These are phyloP conservation scores for Eucalyptus leucophloia DNA, from an alignment of 345 rosid genomes.

Conservation along the genomic window DNA sequence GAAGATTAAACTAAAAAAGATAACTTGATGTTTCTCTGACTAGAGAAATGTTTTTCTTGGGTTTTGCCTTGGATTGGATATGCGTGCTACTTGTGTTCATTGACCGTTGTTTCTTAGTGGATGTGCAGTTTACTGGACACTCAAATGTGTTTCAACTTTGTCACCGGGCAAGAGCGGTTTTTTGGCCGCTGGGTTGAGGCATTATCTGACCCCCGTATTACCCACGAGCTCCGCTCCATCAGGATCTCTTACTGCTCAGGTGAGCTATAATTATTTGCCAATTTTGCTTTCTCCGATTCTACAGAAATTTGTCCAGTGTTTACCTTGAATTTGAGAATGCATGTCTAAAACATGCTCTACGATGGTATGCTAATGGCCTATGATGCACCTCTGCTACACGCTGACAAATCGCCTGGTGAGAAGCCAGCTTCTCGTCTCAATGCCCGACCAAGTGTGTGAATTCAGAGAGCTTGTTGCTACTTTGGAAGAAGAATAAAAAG, in stretches of 20 bases:
- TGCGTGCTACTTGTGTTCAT: no score
- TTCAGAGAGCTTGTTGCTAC: neutral
- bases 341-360: neutral
- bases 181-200: constrained; percentile 59
- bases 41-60: neutral
- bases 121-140: neutral
- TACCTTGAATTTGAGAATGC: neutral
- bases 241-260: constrained; percentile 88
- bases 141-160: neutral
- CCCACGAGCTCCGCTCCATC: constrained; percentile 69
- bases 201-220: constrained; percentile 70
- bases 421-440: constrained; percentile 69
- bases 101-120: neutral
- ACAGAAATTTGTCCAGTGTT: neutral
- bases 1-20: neutral
- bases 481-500: neutral
- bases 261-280: neutral
- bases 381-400: constrained; percentile 1
- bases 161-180: constrained; percentile 76
- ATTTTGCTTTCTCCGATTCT: neutral
- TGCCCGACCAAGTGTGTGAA: constrained; percentile 37
- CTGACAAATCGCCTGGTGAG: constrained; percentile 62
- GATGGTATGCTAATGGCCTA: neutral
- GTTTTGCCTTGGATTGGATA: neutral
- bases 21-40: neutral